phyloP scores from a whole-genome alignment of 768 basidiomycete species.

The Coprinopsis strossmayeri region DNA sequence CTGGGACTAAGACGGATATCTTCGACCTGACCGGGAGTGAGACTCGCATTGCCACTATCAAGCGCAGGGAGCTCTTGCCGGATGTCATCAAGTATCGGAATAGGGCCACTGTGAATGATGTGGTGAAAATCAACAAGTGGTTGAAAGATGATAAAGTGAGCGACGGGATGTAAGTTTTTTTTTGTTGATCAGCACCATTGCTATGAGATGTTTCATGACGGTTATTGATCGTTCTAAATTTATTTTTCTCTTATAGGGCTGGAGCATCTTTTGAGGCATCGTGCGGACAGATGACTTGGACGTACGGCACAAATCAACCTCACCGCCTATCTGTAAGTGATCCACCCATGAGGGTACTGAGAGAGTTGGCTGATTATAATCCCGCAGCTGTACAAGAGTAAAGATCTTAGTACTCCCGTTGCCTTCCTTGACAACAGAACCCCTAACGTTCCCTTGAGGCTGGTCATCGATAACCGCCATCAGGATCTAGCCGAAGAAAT shows the following conservation, averaged over 20 bases:
- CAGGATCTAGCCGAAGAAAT: slow-evolving; percentile 9
- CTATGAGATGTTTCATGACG: background rate
- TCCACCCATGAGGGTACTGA: background rate
- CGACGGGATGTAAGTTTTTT: background rate
- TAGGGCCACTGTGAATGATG: background rate
- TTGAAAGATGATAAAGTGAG: slow-evolving; percentile 8
- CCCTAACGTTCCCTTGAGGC: background rate
- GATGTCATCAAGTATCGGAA: slow-evolving; percentile 10
- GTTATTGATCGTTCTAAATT: too few species aligned
- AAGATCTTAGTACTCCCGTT: slow-evolving; percentile 7
- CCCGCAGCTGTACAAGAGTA: slow-evolving; percentile 8
- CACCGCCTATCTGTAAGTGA: slow-evolving; percentile 7
- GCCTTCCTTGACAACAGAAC: slow-evolving; percentile 5
- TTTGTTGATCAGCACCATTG: background rate
- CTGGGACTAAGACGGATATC: slow-evolving; percentile 8
- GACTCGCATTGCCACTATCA: slow-evolving; percentile 6
- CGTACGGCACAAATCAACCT: slow-evolving; percentile 3
- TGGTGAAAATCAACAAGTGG: slow-evolving; percentile 7
- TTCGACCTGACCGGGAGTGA: slow-evolving; percentile 2
- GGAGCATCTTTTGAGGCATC: slow-evolving; percentile 6
- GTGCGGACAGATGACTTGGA: slow-evolving; percentile 6
- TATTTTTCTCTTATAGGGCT: too few species aligned
- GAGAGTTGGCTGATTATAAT: background rate
- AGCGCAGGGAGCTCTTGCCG: slow-evolving; percentile 10
- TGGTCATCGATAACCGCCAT: slow-evolving; percentile 6